A percentile compares a stretch with the other conserved stretches of the same genome.
Conservation (phyloP, 2,329 filamentous ascomycete species). For the Metarhizium humberi region DNA sequence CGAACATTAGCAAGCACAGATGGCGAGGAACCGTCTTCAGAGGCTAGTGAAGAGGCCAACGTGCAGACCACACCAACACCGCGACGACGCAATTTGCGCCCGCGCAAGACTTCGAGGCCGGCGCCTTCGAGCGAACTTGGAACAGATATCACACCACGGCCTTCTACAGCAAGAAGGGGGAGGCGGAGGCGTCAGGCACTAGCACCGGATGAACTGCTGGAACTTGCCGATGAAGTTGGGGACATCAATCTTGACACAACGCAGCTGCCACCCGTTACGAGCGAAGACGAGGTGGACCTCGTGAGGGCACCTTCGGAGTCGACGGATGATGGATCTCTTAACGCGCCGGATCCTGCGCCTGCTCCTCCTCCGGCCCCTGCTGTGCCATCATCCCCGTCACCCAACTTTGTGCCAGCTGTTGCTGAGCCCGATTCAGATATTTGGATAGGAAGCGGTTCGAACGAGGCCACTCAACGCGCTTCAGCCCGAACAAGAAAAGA, state of each 20-base stretch:
- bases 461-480: conserved; percentile 27
- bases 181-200: conserved; percentile 14
- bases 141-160: conserved; percentile 9
- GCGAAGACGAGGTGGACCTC: conserved; percentile 20
- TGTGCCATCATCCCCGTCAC: conserved; percentile 5
- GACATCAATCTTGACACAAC: conserved; percentile 8
- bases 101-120: conserved; percentile 17
- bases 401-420: neutral
- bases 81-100: conserved; percentile 17
- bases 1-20: conserved; percentile 20
- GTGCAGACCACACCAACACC: conserved; percentile 23
- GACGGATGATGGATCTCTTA: neutral
- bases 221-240: conserved; percentile 14
- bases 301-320: conserved; percentile 15
- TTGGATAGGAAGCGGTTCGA: conserved; percentile 33
- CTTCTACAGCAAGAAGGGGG: conserved; percentile 8
- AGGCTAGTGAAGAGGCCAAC: conserved; percentile 8
- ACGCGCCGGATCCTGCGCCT: neutral
- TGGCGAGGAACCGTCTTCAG: conserved; percentile 15
- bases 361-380: neutral
- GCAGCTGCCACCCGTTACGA: conserved; percentile 9
- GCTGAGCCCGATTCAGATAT: conserved; percentile 29
- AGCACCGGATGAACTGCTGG: conserved; percentile 17
- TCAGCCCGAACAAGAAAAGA: conserved; percentile 1
- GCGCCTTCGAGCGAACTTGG: conserved; percentile 17